Evolutionary conservation across 176 grass and related monocot genomes (phyloP).

Genomic region (Eleusine indica): DNA sequence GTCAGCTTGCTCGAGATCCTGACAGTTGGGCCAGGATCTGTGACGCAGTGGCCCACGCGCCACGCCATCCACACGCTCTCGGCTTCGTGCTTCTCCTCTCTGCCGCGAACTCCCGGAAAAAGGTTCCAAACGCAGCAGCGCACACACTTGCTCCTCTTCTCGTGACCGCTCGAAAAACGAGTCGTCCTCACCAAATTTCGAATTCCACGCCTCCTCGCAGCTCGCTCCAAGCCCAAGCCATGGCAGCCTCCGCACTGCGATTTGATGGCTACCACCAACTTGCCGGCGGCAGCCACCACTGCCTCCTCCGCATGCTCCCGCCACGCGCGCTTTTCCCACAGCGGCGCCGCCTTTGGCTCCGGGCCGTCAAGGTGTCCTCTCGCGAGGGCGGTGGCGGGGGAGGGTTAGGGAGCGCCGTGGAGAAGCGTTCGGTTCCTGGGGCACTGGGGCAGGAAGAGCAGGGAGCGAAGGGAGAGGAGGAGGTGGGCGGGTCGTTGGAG

Average conservation of each 20-base stretch:
- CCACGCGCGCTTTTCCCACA: constrained; percentile 9
- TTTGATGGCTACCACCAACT: constrained; percentile 10
- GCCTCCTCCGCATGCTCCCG: constrained; percentile 50
- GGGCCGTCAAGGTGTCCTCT: constrained; percentile 44
- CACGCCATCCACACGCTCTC: constrained; percentile 29
- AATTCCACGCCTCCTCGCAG: neutral
- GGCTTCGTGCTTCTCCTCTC: neutral
- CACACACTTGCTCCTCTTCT: constrained; percentile 21
- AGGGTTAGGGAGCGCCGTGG: constrained; percentile 40
- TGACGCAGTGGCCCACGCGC: neutral
- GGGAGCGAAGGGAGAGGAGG: constrained; percentile 29
- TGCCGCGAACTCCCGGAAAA: neutral
- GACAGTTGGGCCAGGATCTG: neutral
- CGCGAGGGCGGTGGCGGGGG: constrained; percentile 25
- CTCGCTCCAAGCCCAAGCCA: neutral
- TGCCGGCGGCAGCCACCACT: neutral
- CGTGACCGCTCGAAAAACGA: constrained; percentile 37
- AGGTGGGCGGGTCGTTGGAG: constrained; percentile 36
- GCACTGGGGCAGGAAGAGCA: constrained; percentile 35
- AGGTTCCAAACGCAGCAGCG: constrained; percentile 3
- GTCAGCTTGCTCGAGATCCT: neutral
- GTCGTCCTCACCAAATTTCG: neutral
- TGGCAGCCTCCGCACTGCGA: constrained; percentile 53
- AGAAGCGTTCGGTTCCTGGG: constrained; percentile 41
- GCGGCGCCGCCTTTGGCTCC: constrained; percentile 9